These are phyloP conservation scores for Coemansia reversa DNA, from an alignment of 192 early-diverging fungal genomes.

Conservation along the genomic window DNA sequence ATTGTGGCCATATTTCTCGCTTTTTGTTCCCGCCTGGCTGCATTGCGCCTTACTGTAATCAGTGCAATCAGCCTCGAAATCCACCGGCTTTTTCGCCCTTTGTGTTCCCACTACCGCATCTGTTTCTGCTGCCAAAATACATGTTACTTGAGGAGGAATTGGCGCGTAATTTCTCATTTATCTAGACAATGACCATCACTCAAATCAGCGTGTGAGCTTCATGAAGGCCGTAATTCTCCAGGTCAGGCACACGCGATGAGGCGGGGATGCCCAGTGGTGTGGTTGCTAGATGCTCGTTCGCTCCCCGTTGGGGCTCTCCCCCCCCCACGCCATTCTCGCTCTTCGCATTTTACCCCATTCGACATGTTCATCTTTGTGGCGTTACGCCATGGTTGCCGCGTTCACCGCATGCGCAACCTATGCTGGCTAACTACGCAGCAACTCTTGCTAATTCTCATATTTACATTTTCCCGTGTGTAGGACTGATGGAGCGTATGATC, in stretches of 20 bases:
- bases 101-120: background rate
- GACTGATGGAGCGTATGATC: constrained; percentile 56
- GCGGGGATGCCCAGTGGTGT: background rate
- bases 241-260: background rate
- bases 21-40: constrained; percentile 6
- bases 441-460: background rate
- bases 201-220: background rate
- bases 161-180: background rate
- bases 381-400: background rate
- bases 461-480: constrained; percentile 17
- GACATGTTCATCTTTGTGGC: background rate
- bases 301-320: background rate
- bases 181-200: background rate
- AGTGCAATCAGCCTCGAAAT: constrained; percentile 14
- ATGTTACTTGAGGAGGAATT: background rate
- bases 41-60: constrained; percentile 27
- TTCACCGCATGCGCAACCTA: background rate
- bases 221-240: background rate
- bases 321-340: background rate
- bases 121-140: background rate
- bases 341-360: background rate
- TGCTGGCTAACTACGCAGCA: background rate
- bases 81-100: constrained; percentile 7
- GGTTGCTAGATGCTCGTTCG: background rate
- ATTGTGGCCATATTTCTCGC: constrained; percentile 11